These are phyloP conservation scores for Coffea humblotiana DNA, from an alignment of 305 asterid genomes.

Conservation along the genomic window DNA sequence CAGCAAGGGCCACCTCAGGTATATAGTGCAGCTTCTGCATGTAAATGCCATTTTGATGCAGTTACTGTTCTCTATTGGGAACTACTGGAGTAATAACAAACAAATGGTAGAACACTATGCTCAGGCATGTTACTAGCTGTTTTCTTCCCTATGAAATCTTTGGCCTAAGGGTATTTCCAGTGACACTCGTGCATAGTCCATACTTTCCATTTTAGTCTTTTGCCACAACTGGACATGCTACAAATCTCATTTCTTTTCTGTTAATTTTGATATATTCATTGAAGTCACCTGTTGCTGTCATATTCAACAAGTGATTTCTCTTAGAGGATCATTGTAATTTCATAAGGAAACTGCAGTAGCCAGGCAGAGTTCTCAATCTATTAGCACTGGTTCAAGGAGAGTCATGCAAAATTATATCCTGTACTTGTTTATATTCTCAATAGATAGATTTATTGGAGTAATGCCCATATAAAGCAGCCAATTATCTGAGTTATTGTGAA, in stretches of 20 bases:
- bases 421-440: background rate
- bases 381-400: conserved; percentile 1
- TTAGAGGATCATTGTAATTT: background rate
- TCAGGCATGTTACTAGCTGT: background rate
- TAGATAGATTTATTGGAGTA: background rate
- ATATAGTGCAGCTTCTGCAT: conserved; percentile 21
- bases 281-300: background rate
- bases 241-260: background rate
- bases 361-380: background rate
- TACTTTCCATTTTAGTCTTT: background rate
- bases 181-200: background rate
- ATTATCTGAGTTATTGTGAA: conserved; percentile 10
- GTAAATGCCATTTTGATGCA: background rate
- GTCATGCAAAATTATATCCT: background rate
- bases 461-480: background rate
- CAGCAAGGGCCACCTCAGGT: conserved; percentile 99
- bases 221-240: conserved; percentile 5
- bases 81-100: background rate
- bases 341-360: background rate
- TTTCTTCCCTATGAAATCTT: background rate
- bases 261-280: background rate
- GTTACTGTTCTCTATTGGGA: background rate
- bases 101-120: background rate
- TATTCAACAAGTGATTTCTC: conserved; percentile 2
- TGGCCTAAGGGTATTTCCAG: background rate